These are phyloP conservation scores for Rutidosis leptorrhynchoides DNA, from an alignment of 129 eudicot genomes.

Conservation along the genomic window DNA sequence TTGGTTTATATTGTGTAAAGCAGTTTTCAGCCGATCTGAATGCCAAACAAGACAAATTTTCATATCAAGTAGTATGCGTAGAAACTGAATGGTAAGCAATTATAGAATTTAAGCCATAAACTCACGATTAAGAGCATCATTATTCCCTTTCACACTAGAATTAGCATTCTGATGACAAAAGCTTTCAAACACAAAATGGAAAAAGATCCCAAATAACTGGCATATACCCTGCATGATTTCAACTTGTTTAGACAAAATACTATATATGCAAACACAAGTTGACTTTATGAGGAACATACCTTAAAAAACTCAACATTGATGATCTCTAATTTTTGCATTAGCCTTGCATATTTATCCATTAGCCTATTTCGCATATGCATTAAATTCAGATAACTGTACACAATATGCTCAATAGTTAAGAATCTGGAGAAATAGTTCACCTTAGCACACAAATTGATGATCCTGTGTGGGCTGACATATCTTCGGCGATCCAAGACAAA, in stretches of 20 bases:
- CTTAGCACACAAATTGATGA: constrained; percentile 90
- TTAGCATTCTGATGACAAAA: constrained; percentile 57
- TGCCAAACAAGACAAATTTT: constrained; percentile 22
- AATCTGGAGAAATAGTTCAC: constrained; percentile 37
- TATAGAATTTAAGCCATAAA: constrained; percentile 5
- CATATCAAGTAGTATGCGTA: constrained; percentile 7
- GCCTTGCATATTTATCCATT: constrained; percentile 98
- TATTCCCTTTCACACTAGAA: constrained; percentile 50
- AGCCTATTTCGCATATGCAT: constrained; percentile 42
- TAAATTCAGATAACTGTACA: constrained; percentile 25
- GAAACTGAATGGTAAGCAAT: not conserved
- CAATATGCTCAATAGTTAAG: constrained; percentile 12
- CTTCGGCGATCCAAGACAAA: constrained; percentile 48
- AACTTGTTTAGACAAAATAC: constrained; percentile 7
- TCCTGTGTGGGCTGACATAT: constrained; percentile 72
- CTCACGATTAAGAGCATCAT: constrained; percentile 63
- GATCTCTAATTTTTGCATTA: constrained; percentile 92
- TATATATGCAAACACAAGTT: constrained; percentile 7
- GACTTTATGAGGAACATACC: constrained; percentile 43
- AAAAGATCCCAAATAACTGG: constrained; percentile 83
- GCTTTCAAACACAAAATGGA: constrained; percentile 69
- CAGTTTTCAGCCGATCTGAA: constrained; percentile 74
- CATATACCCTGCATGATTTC: constrained; percentile 65
- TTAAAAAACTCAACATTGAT: constrained; percentile 80
- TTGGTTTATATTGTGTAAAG: constrained; percentile 67